Evolutionary conservation across 2,329 filamentous ascomycete species (phyloP).

Genomic region (Zalaria sp.): DNA sequence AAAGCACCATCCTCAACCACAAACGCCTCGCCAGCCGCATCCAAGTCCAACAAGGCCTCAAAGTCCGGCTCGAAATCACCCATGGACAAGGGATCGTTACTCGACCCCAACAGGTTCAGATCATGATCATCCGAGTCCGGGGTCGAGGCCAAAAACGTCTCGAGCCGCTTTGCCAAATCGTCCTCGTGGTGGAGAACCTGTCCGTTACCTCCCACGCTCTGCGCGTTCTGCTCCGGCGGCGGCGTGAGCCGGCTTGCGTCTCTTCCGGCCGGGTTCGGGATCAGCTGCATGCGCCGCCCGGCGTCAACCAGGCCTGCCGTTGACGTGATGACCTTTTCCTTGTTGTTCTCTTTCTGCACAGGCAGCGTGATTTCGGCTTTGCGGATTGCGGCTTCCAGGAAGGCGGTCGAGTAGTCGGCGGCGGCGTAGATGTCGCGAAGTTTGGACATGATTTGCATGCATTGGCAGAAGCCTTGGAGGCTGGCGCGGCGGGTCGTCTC

Average conservation of each 20-base stretch:
- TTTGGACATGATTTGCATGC: conserved; percentile 82
- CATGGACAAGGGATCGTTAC: conserved; percentile 5
- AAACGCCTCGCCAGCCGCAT: conserved; percentile 19
- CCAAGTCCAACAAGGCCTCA: conserved; percentile 21
- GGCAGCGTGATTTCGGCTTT: conserved; percentile 69
- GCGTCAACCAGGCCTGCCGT: conserved; percentile 33
- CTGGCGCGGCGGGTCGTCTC: conserved; percentile 58
- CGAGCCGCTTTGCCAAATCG: conserved; percentile 31
- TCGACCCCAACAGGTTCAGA: conserved; percentile 4
- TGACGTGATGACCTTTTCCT: conserved; percentile 21
- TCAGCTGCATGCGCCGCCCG: conserved; percentile 24
- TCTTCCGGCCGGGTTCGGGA: conserved; percentile 1
- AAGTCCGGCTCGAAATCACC: conserved; percentile 21
- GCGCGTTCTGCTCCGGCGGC: conserved; percentile 18
- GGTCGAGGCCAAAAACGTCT: conserved; percentile 35
- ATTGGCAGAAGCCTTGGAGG: conserved; percentile 71
- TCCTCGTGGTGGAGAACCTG: conserved; percentile 23
- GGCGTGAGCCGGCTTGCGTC: conserved; percentile 18
- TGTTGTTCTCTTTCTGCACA: conserved; percentile 16
- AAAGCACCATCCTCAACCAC: conserved; percentile 18
- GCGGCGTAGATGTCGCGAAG: conserved; percentile 82
- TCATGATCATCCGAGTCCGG: conserved; percentile 21
- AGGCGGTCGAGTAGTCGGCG: conserved; percentile 90
- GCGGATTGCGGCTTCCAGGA: conserved; percentile 80
- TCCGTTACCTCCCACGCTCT: conserved; percentile 1